Base-by-base conservation (phyloP, 23 red algal genomes). In the Cyanidium caldarium region DNA sequence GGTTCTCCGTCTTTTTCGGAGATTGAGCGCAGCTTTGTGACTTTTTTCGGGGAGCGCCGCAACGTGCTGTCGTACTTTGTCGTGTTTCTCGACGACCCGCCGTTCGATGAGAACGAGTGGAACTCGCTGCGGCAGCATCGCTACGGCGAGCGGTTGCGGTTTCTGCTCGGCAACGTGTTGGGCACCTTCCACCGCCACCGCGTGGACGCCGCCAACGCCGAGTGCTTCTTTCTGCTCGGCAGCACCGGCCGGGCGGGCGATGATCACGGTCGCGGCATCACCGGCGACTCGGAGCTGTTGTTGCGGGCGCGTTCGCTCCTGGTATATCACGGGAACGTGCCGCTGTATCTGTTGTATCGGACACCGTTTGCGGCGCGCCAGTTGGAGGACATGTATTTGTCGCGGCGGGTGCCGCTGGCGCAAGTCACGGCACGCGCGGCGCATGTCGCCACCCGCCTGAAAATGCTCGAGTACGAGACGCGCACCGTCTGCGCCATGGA, bases 401-500 rank as follows among this genome's bases (percentile, higher is more conserved):
- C 19, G 23, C 5, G n/a, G 7, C 51, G 31, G 51, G 7, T 5
- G 7, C 10, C 31, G 51, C 7, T 61, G 21, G 10, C 51, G 5
- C 10, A 21, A 28, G 51, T 5, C n/a, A 5, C 19, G 7, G n/a
- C 10, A 5, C 51, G 23, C n/a, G 13, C 5, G 7, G 31, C 51
- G 10, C 10, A 12, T 28, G 51, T 28, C 21, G 51, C 51, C 7
- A 28, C 31, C 7, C 51, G 31, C n/a, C n/a, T 28, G 23, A 28
- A 28, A 28, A 16, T 61, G n/a, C 31, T 61, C 7, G 51, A 61
- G 51, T 61, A 61, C 51, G 51, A 61, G 31, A 75, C 33, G 1
- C 41, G 73, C 28, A 78, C 68, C 46, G 45, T 90, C 15, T 90
- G 86, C 40, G 68, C 77, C 51, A 77, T 82, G 46, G 73, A 82